Base-by-base conservation (phyloP, 768 basidiomycete genomes). In the Psilocybe subaeruginosa region DNA sequence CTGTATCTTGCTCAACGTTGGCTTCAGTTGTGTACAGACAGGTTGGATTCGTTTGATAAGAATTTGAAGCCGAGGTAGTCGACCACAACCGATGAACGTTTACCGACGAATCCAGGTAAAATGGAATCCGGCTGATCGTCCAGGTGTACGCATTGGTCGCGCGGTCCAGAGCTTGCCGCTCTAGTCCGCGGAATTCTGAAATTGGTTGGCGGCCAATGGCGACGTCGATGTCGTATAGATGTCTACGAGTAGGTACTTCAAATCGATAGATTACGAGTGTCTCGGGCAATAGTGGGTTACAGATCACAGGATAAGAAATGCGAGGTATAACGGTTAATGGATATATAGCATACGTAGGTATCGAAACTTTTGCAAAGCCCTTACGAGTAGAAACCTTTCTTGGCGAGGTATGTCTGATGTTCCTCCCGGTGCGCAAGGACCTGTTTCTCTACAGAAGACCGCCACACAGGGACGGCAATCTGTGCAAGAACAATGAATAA, bases 391-490 rank as follows among this genome's bases (percentile, higher is more conserved):
- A 85, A 85, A 2, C 82, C 81, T 16, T 75, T 76, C 16, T 69
- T 61, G 27, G 63, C 58, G 35, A 87, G 74, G 64, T 87, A 81
- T 31, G 78, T 60, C 3, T 70, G 62, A 52, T 87, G 86, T 62
- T 85, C 84, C 33, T 70, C 69, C 6, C 74, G 70, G 65, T 86
- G 84, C 5, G 73, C 75, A 35, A 73, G 54, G 0, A 87, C 76
- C 43, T 76, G 76, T 14, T 74, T 78, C 59, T 86, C 86, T 23
- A 86, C 82, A 1, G 75, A 75, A 23, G 73, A 66, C 49, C 85
- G 76, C 84, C 84, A 86, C 11, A 86, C 71, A 2, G 86, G 85
- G 2, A 79, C 69, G 19, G 75, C 83, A 50, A 86, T 72, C 85
- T 87, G 58, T 43, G 29, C 8, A 71, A 55, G 8, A 16, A 29